phyloP scores from a whole-genome alignment of 1,284 basidiomycete species.

The Puccinia triticina region DNA sequence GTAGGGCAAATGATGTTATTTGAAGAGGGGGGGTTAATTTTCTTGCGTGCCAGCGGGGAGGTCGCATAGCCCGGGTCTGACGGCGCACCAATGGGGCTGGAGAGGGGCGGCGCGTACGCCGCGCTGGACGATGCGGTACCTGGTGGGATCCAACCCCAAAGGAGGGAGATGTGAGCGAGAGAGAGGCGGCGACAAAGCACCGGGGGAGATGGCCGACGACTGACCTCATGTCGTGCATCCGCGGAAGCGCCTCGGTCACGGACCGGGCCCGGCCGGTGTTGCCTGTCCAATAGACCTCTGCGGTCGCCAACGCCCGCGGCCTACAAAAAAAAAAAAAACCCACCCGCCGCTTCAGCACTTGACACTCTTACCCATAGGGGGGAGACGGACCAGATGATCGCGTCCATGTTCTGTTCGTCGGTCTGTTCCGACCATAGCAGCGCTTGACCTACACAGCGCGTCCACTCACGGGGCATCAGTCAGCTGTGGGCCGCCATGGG shows the following conservation, averaged over 20 bases:
- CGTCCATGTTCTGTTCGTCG: slow-evolving; percentile 71
- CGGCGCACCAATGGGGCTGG: slow-evolving; percentile 79
- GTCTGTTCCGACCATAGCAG: slow-evolving; percentile 80
- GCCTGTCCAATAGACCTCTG: slow-evolving; percentile 82
- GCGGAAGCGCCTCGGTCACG: slow-evolving; percentile 69
- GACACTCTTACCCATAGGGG: too few species aligned
- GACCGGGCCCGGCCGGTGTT: slow-evolving; percentile 55
- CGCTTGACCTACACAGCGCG: slow-evolving; percentile 63
- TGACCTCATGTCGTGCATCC: slow-evolving; percentile 73
- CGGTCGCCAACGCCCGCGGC: slow-evolving; percentile 75
- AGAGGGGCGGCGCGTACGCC: slow-evolving; percentile 72
- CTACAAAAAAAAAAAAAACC: slow-evolving; percentile 38
- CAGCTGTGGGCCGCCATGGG: too few species aligned
- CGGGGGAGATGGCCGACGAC: slow-evolving; percentile 54
- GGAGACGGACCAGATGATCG: slow-evolving; percentile 67
- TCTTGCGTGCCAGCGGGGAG: neutral
- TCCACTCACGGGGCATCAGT: too few species aligned
- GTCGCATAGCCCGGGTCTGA: slow-evolving; percentile 65
- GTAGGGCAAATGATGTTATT: too few species aligned
- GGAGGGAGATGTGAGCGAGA: too few species aligned
- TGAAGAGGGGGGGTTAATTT: too few species aligned
- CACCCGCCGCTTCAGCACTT: too few species aligned
- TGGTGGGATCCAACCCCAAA: too few species aligned
- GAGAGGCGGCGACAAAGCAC: neutral
- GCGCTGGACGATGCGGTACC: slow-evolving; percentile 67